A percentile compares a stretch with the other conserved stretches of the same genome.
Evolutionary conservation across 257 asterid genomes (phyloP).

Genomic region (Agastache rugosa): DNA sequence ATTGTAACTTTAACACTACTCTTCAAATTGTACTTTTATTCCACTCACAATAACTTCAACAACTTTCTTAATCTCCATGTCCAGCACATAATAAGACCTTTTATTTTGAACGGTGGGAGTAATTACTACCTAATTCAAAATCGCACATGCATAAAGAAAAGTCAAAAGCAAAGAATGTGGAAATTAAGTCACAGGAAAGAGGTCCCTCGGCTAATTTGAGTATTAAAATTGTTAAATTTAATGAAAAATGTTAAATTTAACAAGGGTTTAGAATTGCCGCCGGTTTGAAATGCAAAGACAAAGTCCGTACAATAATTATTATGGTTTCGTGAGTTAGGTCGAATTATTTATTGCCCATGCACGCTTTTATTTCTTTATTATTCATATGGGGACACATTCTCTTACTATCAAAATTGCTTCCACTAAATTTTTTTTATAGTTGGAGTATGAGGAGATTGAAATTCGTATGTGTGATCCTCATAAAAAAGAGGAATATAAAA

Average conservation of each 20-base stretch:
- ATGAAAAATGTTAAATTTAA: neutral
- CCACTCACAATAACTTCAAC: too few relatives aligned
- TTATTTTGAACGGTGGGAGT: too few relatives aligned
- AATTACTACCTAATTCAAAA: too few relatives aligned
- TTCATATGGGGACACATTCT: neutral
- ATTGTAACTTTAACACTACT: too few relatives aligned
- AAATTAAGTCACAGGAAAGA: conserved; percentile 18
- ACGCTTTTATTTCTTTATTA: neutral
- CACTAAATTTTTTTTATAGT: too few relatives aligned
- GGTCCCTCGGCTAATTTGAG: conserved; percentile 17
- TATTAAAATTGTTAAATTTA: conserved; percentile 3
- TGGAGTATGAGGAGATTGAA: too few relatives aligned
- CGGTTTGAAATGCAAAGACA: conserved; percentile 1
- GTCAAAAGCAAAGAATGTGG: neutral
- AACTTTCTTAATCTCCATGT: too few relatives aligned
- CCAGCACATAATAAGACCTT: too few relatives aligned
- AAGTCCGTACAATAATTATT: conserved; percentile 39
- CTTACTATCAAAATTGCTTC: too few relatives aligned
- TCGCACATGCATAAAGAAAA: neutral
- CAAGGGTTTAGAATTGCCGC: neutral
- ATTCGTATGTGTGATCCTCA: too few relatives aligned
- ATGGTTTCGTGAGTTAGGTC: conserved; percentile 39
- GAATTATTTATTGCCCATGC: conserved; percentile 19
- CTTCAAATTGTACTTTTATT: too few relatives aligned
- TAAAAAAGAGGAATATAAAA: too few relatives aligned